Evolutionary conservation across 257 asterid species (phyloP).

Genomic region (Solanum paucissectum): DNA sequence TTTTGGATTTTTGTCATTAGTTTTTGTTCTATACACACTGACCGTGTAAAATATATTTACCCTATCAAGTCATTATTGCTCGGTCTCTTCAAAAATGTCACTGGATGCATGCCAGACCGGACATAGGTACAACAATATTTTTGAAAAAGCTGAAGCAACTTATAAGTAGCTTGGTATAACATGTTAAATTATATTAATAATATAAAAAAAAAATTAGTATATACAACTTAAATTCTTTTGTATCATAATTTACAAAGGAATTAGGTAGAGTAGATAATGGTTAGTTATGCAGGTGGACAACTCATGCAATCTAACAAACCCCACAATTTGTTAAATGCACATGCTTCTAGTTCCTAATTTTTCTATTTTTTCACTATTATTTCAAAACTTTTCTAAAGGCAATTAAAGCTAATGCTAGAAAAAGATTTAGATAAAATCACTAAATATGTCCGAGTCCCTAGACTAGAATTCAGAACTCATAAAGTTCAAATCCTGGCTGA

Average conservation of each 20-base stretch:
- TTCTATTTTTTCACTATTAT: neutral
- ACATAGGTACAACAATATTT: neutral
- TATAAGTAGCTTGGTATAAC: neutral
- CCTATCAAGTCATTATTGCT: neutral
- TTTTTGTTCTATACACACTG: neutral
- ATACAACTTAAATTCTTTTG: neutral
- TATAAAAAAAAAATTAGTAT: neutral
- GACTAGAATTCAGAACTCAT: neutral
- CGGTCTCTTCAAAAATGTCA: neutral
- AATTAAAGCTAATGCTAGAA: neutral
- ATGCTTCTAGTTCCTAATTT: neutral
- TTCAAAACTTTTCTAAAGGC: neutral
- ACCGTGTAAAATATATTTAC: no score
- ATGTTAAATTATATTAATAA: neutral
- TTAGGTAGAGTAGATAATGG: neutral
- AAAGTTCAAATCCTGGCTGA: neutral
- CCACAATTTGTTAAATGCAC: neutral
- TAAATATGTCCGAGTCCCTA: neutral
- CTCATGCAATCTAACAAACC: neutral
- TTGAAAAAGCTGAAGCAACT: neutral
- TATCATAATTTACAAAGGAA: neutral
- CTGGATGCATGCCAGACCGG: accelerated
- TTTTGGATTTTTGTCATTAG: neutral
- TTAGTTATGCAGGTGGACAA: neutral
- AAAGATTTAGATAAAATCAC: neutral